Evolutionary conservation across 371 early-diverging fungal genomes (phyloP), one percentile per base, ranked within the genome.

Genomic region (Capillidium heterosporum): DNA sequence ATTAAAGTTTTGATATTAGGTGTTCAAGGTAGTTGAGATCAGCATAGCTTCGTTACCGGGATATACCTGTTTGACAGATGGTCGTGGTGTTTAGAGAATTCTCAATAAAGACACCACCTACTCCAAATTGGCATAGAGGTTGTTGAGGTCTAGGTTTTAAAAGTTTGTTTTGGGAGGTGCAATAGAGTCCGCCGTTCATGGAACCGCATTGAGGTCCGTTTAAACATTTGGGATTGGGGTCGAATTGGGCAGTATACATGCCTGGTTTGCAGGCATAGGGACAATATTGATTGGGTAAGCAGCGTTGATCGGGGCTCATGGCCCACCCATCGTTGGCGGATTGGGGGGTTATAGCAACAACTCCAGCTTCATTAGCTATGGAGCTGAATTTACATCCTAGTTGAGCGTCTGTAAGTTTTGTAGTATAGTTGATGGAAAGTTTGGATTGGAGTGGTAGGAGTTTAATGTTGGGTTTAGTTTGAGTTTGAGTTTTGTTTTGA

Each of bases 241-340:
- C 46, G 43, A 41, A 56, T 21, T 56, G 56, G 1, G 31, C 23
- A 1, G 32, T 19, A 46, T 44, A 56, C 13, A 27, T 27, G 21
- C 56, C 56, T 3, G 56, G 47, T 8, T n/a, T 24, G 23, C 56
- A 56, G 3, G 56, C 56, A 31, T 56, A 56, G 1, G 56, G 28
- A 46, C 56, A 56, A 27, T 32, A 56, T 21, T 19, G 27, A 31
- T 47, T 47, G 2, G 23, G 32, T 19, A 15, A 31, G 26, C 56
- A 56, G 15, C 29, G 4, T 19, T 47, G 46, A 19, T 47, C 29
- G 21, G 46, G 46, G 17, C 43, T 28, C 70, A 70, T 70, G 21
- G 71, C 71, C 71, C 71, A 70, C 4, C 71, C 71, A 21, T 59
- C 62, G 60, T 70, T 70, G 1, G 17, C 28, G 1, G 42, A 24